Percentiles rank a stretch among this genome's conserved stretches.
These are phyloP conservation scores for Sphagnum contortum DNA, from an alignment of 225 moss, liverwort and hornwort genomes.

Conservation along the genomic window DNA sequence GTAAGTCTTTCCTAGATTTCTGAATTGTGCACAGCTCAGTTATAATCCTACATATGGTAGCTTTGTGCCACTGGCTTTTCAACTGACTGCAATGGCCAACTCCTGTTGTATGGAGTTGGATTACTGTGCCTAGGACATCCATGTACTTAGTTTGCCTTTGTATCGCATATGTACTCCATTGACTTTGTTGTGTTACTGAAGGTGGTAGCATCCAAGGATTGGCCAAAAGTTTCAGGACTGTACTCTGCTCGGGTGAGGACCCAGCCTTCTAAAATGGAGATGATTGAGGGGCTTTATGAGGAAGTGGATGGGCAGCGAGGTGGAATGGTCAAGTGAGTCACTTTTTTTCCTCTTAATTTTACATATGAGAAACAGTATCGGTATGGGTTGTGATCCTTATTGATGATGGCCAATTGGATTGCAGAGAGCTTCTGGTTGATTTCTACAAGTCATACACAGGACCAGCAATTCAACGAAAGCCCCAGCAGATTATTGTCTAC, in stretches of 20 bases:
- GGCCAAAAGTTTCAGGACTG: conserved; percentile 65
- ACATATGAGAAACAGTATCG: too few relatives aligned
- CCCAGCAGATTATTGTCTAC: conserved; percentile 76
- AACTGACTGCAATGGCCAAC: too few relatives aligned
- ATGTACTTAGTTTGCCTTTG: too few relatives aligned
- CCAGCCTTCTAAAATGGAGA: conserved; percentile 73
- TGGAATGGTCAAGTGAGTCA: conserved; percentile 75
- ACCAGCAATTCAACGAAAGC: conserved; percentile 26
- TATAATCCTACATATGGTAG: too few relatives aligned
- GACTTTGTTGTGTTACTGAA: conserved; percentile 1
- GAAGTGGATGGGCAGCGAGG: conserved; percentile 20
- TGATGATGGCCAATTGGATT: background rate
- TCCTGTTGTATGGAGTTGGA: too few relatives aligned
- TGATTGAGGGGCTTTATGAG: conserved; percentile 75
- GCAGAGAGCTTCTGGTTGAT: conserved; percentile 70
- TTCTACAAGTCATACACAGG: conserved; percentile 42
- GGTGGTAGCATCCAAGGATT: conserved; percentile 84
- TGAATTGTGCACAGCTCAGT: too few relatives aligned
- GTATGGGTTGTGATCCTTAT: too few relatives aligned
- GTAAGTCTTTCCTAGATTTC: conserved; percentile 15
- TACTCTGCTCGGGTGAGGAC: conserved; percentile 71
- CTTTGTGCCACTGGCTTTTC: too few relatives aligned
- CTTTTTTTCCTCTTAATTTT: background rate
- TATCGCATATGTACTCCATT: too few relatives aligned
- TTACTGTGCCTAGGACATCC: too few relatives aligned